Percentiles rank a stretch among this genome's conserved stretches.
phyloP scores from a whole-genome alignment of 2,329 filamentous ascomycete species.

The Neospermospora avenae region DNA sequence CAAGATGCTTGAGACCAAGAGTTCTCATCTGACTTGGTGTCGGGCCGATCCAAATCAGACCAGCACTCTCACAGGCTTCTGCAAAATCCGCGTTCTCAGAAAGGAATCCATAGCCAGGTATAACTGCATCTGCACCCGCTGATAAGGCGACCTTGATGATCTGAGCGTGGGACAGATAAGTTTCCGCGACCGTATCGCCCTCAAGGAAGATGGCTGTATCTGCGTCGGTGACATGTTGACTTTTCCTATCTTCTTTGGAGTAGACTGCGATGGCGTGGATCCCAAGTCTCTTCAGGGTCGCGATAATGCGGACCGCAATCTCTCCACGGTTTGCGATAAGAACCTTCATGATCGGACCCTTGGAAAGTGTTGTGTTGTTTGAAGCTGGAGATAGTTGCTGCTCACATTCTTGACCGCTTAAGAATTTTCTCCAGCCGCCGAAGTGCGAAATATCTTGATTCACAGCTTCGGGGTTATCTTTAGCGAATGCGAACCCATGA shows the following conservation, averaged over 20 bases:
- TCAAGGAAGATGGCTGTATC: background rate
- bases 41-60: conserved; percentile 7
- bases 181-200: background rate
- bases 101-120: conserved; percentile 65
- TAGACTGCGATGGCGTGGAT: conserved; percentile 5
- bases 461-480: background rate
- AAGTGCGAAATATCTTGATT: background rate
- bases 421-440: conserved; percentile 2
- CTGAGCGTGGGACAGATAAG: background rate
- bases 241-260: conserved; percentile 1
- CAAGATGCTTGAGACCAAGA: conserved; percentile 7
- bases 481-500: conserved; percentile 1
- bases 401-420: background rate
- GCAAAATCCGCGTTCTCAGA: conserved; percentile 63
- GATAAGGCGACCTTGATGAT: conserved; percentile 39
- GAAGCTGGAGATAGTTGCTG: background rate
- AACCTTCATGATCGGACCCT: conserved; percentile 16
- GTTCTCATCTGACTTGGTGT: conserved; percentile 7
- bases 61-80: conserved; percentile 41
- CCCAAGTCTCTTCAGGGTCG: conserved; percentile 6
- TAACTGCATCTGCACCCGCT: conserved; percentile 55
- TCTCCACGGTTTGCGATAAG: conserved; percentile 38
- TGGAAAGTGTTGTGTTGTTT: background rate
- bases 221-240: conserved; percentile 4
- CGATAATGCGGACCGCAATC: conserved; percentile 7